These are phyloP conservation scores for Dentiscutata heterogama DNA, from an alignment of 371 early-diverging fungal genomes.

Conservation along the genomic window DNA sequence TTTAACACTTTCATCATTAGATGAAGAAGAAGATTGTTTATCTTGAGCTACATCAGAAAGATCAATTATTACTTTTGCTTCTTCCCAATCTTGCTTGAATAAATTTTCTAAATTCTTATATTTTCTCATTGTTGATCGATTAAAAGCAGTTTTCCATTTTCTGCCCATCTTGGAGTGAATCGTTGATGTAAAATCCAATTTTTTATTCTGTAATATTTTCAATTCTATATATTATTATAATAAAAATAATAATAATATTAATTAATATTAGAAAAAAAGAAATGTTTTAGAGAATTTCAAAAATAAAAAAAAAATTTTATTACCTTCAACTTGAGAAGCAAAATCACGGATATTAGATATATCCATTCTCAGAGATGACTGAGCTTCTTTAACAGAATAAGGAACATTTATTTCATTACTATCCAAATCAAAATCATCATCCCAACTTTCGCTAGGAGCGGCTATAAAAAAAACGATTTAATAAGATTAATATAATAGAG, in stretches of 20 bases:
- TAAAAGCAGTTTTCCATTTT: conserved; percentile 10
- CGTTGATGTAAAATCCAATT: conserved; percentile 41
- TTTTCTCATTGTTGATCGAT: neutral
- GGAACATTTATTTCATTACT: conserved; percentile 51
- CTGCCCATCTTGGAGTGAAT: conserved; percentile 45
- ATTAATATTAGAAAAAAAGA: neutral
- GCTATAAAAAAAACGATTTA: conserved; percentile 4
- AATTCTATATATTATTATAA: neutral
- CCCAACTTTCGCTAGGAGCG: conserved; percentile 54
- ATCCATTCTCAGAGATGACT: conserved; percentile 54
- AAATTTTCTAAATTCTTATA: conserved; percentile 52
- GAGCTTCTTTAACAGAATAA: conserved; percentile 50
- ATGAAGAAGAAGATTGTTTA: conserved; percentile 19
- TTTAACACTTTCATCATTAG: conserved; percentile 26
- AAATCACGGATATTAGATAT: conserved; percentile 54
- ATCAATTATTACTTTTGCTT: conserved; percentile 56
- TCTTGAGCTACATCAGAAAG: conserved; percentile 55
- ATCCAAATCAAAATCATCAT: conserved; percentile 53
- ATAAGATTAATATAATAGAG: neutral
- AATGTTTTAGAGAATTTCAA: too few species aligned
- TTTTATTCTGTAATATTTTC: neutral
- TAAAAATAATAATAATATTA: too few species aligned
- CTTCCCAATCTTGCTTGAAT: conserved; percentile 56
- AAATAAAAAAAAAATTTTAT: neutral
- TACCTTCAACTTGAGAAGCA: conserved; percentile 53